These are phyloP conservation scores for Chenopodium album DNA, from an alignment of 148 eudicot genomes.

Conservation along the genomic window DNA sequence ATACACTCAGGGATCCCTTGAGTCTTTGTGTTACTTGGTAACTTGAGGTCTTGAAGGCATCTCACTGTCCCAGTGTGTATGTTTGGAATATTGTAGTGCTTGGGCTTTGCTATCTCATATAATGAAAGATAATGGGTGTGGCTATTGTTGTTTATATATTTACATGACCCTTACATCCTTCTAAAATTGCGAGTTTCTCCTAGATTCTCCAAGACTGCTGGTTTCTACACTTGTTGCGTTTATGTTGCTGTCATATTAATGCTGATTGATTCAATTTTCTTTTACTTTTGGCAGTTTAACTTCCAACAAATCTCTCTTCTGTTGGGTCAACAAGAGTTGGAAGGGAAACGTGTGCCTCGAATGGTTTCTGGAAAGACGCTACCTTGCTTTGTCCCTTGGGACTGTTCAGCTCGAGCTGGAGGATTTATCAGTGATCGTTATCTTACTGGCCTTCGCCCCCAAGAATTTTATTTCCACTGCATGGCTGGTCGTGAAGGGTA, in stretches of 20 bases:
- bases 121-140: too few species aligned
- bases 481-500: conserved; percentile 99
- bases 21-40: not conserved
- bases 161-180: not conserved
- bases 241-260: not conserved
- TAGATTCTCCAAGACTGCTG: not conserved
- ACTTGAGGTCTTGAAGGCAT: not conserved
- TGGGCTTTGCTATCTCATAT: too few species aligned
- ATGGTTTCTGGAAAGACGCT: conserved; percentile 98
- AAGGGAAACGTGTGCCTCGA: conserved; percentile 98
- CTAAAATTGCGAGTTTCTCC: not conserved
- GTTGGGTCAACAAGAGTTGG: conserved; percentile 97
- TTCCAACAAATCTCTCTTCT: conserved; percentile 95
- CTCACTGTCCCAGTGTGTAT: not conserved
- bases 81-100: not conserved
- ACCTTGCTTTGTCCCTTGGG: conserved; percentile 93
- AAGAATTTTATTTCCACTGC: conserved; percentile 95
- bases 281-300: conserved; percentile 60
- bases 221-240: not conserved
- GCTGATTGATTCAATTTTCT: not conserved
- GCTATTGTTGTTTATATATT: not conserved
- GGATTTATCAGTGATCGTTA: conserved; percentile 96
- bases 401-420: conserved; percentile 86
- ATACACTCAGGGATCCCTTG: not conserved
- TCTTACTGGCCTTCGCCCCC: conserved; percentile 91